A percentile compares a stretch with the other conserved stretches of the same genome.
These are phyloP conservation scores for Wakefieldia striispora DNA, from an alignment of 768 basidiomycete species.

Conservation along the genomic window DNA sequence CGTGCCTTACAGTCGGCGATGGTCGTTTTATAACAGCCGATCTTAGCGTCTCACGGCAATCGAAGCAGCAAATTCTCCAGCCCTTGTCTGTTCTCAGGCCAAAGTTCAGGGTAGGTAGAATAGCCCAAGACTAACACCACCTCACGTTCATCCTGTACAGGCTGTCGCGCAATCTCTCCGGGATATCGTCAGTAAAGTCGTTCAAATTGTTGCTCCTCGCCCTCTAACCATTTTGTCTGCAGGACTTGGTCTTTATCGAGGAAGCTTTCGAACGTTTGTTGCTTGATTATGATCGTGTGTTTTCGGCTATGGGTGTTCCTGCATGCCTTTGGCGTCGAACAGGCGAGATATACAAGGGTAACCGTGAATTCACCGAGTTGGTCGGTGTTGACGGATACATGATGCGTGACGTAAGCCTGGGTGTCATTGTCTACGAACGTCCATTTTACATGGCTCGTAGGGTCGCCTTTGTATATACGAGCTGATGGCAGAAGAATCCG, in stretches of 20 bases:
- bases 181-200: conserved; percentile 56
- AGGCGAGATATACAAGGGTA: conserved; percentile 98
- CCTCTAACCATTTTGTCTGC: neutral
- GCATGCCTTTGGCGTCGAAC: conserved; percentile 96
- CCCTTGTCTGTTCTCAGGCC: conserved; percentile 83
- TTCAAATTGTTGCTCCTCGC: neutral
- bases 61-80: conserved; percentile 88
- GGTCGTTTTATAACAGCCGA: neutral
- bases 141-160: conserved; percentile 30
- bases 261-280: conserved; percentile 95
- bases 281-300: conserved; percentile 92
- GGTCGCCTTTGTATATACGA: conserved; percentile 96
- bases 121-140: neutral
- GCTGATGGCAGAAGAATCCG: conserved; percentile 95
- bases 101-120: conserved; percentile 67
- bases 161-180: conserved; percentile 82
- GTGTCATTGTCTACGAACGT: neutral
- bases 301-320: conserved; percentile 94
- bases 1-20: neutral
- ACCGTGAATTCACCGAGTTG: conserved; percentile 91
- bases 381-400: conserved; percentile 84
- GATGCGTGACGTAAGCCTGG: conserved; percentile 74
- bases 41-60: conserved; percentile 80
- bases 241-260: conserved; percentile 97
- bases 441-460: conserved; percentile 31